Evolutionary conservation across 1,284 basidiomycete genomes (phyloP), one percentile per base, ranked within the genome.

Genomic region (Fomitopsis betulina): DNA sequence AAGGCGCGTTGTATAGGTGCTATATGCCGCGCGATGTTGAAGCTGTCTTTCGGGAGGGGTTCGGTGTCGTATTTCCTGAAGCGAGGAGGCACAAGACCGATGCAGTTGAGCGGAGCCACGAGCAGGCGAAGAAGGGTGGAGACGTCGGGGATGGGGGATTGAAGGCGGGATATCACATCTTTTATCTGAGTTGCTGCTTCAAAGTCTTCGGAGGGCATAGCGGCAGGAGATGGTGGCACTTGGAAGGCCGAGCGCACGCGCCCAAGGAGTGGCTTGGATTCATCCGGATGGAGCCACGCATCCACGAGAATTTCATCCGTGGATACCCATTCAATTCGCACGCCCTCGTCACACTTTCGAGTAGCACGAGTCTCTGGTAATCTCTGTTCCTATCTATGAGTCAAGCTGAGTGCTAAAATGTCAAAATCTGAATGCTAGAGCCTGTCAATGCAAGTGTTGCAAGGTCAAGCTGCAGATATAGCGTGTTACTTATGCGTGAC

Each of bases 1-100:
- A 94, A 68, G 12, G 75, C 77, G 40, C 78, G 75, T 67, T 94
- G 91, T 17, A 93, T 70, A 2, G 71, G 67, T 3, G 84, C 78
- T 40, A 92, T 69, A 62, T 84, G 79, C 64, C 79, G 82, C 12
- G 65, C 56, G 33, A 82, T 64, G 54, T 74, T 70, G 54, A 81
- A 62, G 4, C 70, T 63, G 12, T 67, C 67, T 5, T 59, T 42
- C 1, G 74, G 62, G 3, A 80, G 62, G 6, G 75, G 72, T 21
- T 70, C 62, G 25, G 63, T 60, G 62, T 77, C 76, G 67, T 78
- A 75, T 35, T 57, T 68, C 57, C 68, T 70, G 68, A 78, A 84
- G 53, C 70, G 76, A 1, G 81, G 81, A n/a, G 84, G 84, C 9
- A 92, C 73, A 42, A 92, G 73, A 37, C 75, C 75, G 12, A 86